phyloP scores from a whole-genome alignment of 352 stramenopile species.

The Phytopythium boreale region DNA sequence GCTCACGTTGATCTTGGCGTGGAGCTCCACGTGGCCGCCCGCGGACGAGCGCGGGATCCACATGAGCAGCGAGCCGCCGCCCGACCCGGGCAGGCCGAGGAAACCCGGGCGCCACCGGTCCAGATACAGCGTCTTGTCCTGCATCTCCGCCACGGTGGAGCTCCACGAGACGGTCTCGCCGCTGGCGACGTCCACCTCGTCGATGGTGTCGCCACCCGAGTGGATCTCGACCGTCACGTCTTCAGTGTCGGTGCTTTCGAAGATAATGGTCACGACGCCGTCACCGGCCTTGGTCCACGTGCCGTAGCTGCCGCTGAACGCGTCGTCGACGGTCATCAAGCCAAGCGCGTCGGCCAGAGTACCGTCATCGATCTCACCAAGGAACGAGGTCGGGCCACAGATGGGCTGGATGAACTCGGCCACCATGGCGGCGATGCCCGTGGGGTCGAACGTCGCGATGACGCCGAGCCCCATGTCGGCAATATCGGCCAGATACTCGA shows the following conservation, averaged over 20 bases:
- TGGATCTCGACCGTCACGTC: slow-evolving; percentile 42
- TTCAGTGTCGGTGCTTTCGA: slow-evolving; percentile 35
- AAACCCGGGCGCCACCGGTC: slow-evolving; percentile 62
- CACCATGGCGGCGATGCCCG: slow-evolving; percentile 36
- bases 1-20: slow-evolving; percentile 42
- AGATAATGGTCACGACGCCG: slow-evolving; percentile 34
- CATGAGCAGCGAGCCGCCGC: slow-evolving; percentile 54
- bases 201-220: slow-evolving; percentile 34
- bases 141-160: slow-evolving; percentile 27
- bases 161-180: slow-evolving; percentile 39
- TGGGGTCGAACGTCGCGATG: slow-evolving; percentile 48
- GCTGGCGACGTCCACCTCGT: slow-evolving; percentile 24
- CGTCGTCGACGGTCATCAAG: slow-evolving; percentile 34
- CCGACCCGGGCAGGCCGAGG: slow-evolving; percentile 48
- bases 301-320: slow-evolving; percentile 38
- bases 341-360: slow-evolving; percentile 34
- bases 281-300: slow-evolving; percentile 43
- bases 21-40: slow-evolving; percentile 46
- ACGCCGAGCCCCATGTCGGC: slow-evolving; percentile 32
- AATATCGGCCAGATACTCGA: slow-evolving; percentile 37
- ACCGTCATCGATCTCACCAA: slow-evolving; percentile 59
- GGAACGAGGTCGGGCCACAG: slow-evolving; percentile 51
- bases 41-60: slow-evolving; percentile 45
- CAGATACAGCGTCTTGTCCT: slow-evolving; percentile 63
- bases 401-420: slow-evolving; percentile 59